Base-by-base conservation (phyloP, 2,329 filamentous ascomycete species). In the Phoma sp. region DNA sequence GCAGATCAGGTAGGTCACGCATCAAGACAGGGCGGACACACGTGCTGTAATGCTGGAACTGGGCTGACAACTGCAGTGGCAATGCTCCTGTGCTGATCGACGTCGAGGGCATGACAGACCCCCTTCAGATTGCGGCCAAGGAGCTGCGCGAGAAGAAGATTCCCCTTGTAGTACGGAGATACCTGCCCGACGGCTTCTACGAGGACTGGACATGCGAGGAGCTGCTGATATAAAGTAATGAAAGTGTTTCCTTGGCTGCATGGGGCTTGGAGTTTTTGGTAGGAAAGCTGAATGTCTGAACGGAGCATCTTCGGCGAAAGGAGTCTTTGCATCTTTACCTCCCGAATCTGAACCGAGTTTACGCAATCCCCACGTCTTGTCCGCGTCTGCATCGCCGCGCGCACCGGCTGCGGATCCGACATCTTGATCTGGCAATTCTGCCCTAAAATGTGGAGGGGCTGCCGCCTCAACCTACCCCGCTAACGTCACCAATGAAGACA, bases 161-260 rank as follows among this genome's bases (percentile, higher is more conserved):
- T 51, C 95, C 95, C 22, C 79, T 99, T 58, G 95, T 99, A 53
- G 91, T 99, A 62, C 87, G 95, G 75, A 87, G 95, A 73, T 99
- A 98, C 80, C 85, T 99, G 74, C 95, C 95, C 21, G 95, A 99
- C 80, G 95, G 95, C 81, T 96, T 86, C 91, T 98, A 98, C 78
- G 95, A 99, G 84, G 95, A 99, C 77, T 99, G 95, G 95, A 96
- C 93, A 32, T 97, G 93, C 79, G 95, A 98, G 79, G 95, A 99
- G 78, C 83, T 98, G 62, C 84, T 96, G 55, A 67, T 64, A 43
- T 74, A 57, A 61, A 39, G 27, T 37, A 31, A 27, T 27, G 38
- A 17, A 32, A 32, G 47, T 53, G 51, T 56, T 52, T 47, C 60
- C 41, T 58, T 65, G 61, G 54, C 63, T 73, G 70, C 70, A 72